Percentiles rank a stretch among this genome's conserved stretches.
Evolutionary conservation across 75 land plant genomes (phyloP).

Genomic region (Larix kaempferi): DNA sequence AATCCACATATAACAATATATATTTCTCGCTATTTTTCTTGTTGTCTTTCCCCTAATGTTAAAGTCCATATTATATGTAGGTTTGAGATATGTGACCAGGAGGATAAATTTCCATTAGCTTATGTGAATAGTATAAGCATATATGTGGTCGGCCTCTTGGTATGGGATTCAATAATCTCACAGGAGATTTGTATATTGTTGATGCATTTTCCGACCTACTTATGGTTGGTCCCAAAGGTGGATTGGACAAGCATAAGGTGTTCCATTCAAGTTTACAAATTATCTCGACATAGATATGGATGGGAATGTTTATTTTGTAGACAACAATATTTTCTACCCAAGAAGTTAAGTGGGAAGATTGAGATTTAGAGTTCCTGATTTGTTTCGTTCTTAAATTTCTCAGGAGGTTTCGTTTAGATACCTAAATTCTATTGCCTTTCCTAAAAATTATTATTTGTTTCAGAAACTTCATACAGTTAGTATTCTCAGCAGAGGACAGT

Average conservation of each 20-base stretch:
- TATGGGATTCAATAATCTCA: slow-evolving; percentile 40
- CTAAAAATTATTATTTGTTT: background rate
- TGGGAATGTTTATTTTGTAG: slow-evolving; percentile 25
- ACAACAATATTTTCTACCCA: background rate
- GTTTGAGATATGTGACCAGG: slow-evolving; percentile 3
- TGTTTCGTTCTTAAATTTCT: background rate
- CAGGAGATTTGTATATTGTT: slow-evolving; percentile 56
- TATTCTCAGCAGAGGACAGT: slow-evolving; percentile 29
- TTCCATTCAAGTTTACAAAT: slow-evolving; percentile 16
- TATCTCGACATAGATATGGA: slow-evolving; percentile 24
- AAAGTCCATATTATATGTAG: background rate
- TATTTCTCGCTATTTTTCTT: too few relatives aligned
- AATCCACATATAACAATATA: too few relatives aligned
- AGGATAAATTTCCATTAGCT: background rate
- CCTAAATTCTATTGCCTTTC: background rate
- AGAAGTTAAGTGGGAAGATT: background rate
- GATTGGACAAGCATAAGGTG: slow-evolving; percentile 35
- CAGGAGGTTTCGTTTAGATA: background rate
- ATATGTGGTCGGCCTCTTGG: slow-evolving; percentile 73
- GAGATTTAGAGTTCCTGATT: background rate
- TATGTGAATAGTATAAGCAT: slow-evolving; percentile 29
- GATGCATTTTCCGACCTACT: slow-evolving; percentile 76
- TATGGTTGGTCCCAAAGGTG: slow-evolving; percentile 50
- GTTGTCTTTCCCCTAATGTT: too few relatives aligned
- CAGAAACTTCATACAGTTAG: slow-evolving; percentile 34